phyloP scores from a whole-genome alignment of 352 stramenopile species.

The Globisporangium apiculatum region DNA sequence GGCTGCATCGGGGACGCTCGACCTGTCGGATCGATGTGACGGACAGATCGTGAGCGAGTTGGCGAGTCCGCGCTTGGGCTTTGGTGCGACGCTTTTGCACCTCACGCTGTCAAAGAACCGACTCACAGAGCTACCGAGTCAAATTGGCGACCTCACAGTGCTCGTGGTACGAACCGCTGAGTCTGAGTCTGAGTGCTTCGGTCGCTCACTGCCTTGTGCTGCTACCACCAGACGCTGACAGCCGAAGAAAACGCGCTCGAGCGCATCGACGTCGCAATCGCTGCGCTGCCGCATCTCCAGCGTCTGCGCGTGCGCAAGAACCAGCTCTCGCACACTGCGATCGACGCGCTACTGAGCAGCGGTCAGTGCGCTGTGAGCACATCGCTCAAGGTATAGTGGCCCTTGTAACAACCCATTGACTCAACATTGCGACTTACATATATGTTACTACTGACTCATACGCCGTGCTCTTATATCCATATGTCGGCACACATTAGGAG shows the following conservation, averaged over 20 bases:
- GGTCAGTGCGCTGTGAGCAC: slow-evolving; percentile 9
- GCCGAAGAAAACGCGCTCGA: slow-evolving; percentile 60
- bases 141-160: slow-evolving; percentile 34
- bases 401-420: too few relatives aligned
- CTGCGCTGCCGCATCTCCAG: slow-evolving; percentile 37
- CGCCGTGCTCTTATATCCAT: not conserved
- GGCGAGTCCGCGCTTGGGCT: slow-evolving; percentile 22
- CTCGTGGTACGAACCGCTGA: slow-evolving; percentile 28
- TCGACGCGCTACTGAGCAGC: slow-evolving; percentile 33
- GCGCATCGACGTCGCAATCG: slow-evolving; percentile 34
- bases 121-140: slow-evolving; percentile 29
- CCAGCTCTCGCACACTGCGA: slow-evolving; percentile 33
- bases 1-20: slow-evolving; percentile 41
- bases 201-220: too few relatives aligned
- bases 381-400: slow-evolving; percentile 23
- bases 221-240: slow-evolving; percentile 36
- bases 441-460: not conserved
- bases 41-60: slow-evolving; percentile 24
- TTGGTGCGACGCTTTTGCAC: slow-evolving; percentile 43
- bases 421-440: too few relatives aligned
- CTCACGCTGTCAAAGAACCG: slow-evolving; percentile 69
- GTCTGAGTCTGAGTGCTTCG: not conserved
- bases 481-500: slow-evolving; percentile 22
- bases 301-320: slow-evolving; percentile 73
- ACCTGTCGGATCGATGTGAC: slow-evolving; percentile 34